Percentiles rank a stretch among this genome's conserved stretches.
These are phyloP conservation scores for Actinomortierella wolfii DNA, from an alignment of 371 early-diverging fungal genomes.

Conservation along the genomic window DNA sequence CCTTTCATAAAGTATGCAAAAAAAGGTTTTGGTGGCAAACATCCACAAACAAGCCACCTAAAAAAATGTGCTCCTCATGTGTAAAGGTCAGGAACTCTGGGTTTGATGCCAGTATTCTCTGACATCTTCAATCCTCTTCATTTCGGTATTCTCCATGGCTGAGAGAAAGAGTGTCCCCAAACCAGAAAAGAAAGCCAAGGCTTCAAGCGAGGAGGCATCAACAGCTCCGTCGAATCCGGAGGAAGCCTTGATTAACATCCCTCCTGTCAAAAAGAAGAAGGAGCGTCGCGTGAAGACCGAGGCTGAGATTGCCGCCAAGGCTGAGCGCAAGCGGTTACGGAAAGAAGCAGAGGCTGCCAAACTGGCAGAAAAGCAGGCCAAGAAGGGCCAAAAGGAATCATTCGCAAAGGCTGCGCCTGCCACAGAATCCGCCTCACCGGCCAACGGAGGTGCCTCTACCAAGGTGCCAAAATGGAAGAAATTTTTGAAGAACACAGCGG, in stretches of 20 bases:
- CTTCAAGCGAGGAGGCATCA: neutral
- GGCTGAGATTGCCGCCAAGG: conserved; percentile 40
- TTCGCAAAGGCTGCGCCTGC: neutral
- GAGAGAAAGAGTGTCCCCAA: conserved; percentile 32
- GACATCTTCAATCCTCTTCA: too few species aligned
- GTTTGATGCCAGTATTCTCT: too few species aligned
- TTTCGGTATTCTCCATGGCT: conserved; percentile 11
- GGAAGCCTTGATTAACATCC: conserved; percentile 39
- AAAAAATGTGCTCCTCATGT: too few species aligned
- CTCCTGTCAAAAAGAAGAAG: conserved; percentile 42
- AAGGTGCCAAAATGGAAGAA: conserved; percentile 45
- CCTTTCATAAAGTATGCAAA: too few species aligned
- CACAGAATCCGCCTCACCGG: neutral
- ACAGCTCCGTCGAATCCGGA: conserved; percentile 2
- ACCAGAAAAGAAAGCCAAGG: conserved; percentile 31
- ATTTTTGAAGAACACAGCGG: conserved; percentile 38
- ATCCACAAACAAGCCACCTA: too few species aligned
- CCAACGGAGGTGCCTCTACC: conserved; percentile 10
- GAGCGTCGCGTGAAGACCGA: conserved; percentile 44
- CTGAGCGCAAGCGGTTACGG: conserved; percentile 37
- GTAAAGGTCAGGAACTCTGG: too few species aligned
- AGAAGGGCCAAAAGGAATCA: conserved; percentile 1
- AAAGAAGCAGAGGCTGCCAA: conserved; percentile 33
- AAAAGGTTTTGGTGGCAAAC: too few species aligned
- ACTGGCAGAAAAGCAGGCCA: conserved; percentile 5